These are phyloP conservation scores for Scutellaria minor DNA, from an alignment of 257 asterid species.

Conservation along the genomic window DNA sequence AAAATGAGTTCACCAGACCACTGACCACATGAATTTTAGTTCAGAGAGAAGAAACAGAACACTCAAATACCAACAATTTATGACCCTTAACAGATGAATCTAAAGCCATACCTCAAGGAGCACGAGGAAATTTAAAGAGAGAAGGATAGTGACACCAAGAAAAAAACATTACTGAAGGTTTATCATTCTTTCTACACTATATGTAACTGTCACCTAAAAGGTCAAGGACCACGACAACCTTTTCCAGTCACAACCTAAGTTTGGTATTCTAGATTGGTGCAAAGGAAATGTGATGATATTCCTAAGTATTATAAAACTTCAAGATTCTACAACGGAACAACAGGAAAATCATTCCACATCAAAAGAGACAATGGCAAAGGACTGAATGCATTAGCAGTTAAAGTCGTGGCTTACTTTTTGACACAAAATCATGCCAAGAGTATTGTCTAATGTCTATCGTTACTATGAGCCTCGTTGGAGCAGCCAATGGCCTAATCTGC, in stretches of 20 bases:
- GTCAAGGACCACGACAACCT: slow-evolving; percentile 23
- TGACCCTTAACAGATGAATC: slow-evolving; percentile 24
- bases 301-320: slow-evolving; percentile 8
- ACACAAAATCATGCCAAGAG: slow-evolving; percentile 94
- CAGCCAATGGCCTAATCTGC: slow-evolving; percentile 85
- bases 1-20: slow-evolving; percentile 23
- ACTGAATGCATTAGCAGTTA: slow-evolving; percentile 23
- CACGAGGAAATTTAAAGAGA: neutral
- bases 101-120: slow-evolving; percentile 13
- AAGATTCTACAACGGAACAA: neutral
- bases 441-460: slow-evolving; percentile 50
- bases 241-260: slow-evolving; percentile 12
- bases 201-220: slow-evolving; percentile 16
- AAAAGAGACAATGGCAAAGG: slow-evolving; percentile 14
- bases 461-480: slow-evolving; percentile 63
- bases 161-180: slow-evolving; percentile 1
- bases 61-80: neutral
- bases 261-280: slow-evolving; percentile 23
- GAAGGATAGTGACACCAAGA: slow-evolving; percentile 12
- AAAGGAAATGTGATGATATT: slow-evolving; percentile 7
- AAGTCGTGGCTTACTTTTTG: slow-evolving; percentile 59
- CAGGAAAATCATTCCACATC: slow-evolving; percentile 9
- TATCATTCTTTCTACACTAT: slow-evolving; percentile 10
- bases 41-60: slow-evolving; percentile 19
- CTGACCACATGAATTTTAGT: slow-evolving; percentile 8